Evolutionary conservation across 2,329 filamentous ascomycete genomes (phyloP), one percentile per base, ranked within the genome.

Genomic region (Colletotrichum salicis): DNA sequence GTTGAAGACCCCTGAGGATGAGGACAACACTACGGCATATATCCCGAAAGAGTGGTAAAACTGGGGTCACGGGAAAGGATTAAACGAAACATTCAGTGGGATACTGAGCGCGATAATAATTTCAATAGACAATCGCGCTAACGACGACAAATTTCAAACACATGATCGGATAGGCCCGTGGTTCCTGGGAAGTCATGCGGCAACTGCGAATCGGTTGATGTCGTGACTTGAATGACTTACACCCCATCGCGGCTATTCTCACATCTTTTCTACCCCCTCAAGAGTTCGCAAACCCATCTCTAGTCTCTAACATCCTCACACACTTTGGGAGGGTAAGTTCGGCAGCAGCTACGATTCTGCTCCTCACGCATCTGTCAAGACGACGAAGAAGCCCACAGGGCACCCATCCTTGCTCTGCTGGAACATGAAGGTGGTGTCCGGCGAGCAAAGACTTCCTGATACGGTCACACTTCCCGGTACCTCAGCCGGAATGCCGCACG

Each of bases 331-430:
- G 27, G 27, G 27, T 29, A 4, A 29, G 1, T 29, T 35, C 5
- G 6, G 2, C 33, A 12, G 33, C 8, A 8, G 10, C 4, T 1
- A 10, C 19, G 8, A 48, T 48, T n/a, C 19, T 5, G 6, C 7
- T 3, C 7, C 22, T 71, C 22, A 71, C 11, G 52, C 66, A n/a
- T 72, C 48, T 1, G 70, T 70, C 10, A 72, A 35, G 35, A 72
- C 29, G 19, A 72, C 70, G n/a, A 64, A 72, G 33, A 72, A 72
- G 10, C 70, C 70, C 0, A 72, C 19, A 1, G 70, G 66, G 61
- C 66, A 72, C 33, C 55, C 29, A 4, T 70, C 55, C 11, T 33
- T 65, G 13, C 48, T 64, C 55, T 72, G 66, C 12, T 70, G 7
- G 65, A 69, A 72, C 24, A 29, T 19, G 29, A 72, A 72, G 22